A percentile compares a stretch with the other conserved stretches of the same genome.
Conservation (phyloP, 805 yeast genomes). For the Vanderwaltozyma verrucispora region DNA sequence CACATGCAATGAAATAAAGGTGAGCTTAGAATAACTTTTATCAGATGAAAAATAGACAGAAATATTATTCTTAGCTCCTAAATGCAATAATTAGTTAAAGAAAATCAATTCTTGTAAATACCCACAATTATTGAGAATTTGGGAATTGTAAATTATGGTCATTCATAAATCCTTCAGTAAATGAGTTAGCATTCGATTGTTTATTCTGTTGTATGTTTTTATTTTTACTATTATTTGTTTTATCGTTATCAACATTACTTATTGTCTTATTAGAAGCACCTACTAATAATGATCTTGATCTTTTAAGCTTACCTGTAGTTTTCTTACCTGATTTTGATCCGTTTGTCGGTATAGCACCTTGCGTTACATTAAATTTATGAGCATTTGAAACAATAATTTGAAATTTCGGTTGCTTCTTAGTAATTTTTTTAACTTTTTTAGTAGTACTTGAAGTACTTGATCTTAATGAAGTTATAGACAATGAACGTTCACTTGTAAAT, state of each 20-base stretch:
- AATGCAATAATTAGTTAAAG: too few species aligned
- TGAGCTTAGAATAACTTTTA: too few species aligned
- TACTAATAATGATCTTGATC: conserved; percentile 20
- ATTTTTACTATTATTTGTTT: background rate
- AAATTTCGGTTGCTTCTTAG: conserved; percentile 23
- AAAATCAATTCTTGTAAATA: too few species aligned
- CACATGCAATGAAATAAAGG: too few species aligned
- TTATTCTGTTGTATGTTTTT: background rate
- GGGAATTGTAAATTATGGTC: conserved; percentile 3
- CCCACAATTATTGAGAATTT: conserved; percentile 2
- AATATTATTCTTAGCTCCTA: too few species aligned
- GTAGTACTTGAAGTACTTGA: background rate
- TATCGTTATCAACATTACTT: background rate
- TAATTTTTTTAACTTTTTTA: conserved; percentile 2
- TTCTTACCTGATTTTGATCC: conserved; percentile 7
- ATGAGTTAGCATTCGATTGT: background rate
- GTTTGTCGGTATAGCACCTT: conserved; percentile 4
- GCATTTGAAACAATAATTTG: conserved; percentile 29
- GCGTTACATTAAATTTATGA: conserved; percentile 19
- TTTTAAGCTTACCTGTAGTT: conserved; percentile 10
- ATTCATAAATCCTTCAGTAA: background rate
- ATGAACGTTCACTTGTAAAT: conserved; percentile 19
- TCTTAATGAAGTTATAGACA: conserved; percentile 4
- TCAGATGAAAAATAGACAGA: too few species aligned
- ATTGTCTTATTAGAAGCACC: conserved; percentile 4